Conservation (phyloP, 148 eudicot species). For the Vaccinium macrocarpon region DNA sequence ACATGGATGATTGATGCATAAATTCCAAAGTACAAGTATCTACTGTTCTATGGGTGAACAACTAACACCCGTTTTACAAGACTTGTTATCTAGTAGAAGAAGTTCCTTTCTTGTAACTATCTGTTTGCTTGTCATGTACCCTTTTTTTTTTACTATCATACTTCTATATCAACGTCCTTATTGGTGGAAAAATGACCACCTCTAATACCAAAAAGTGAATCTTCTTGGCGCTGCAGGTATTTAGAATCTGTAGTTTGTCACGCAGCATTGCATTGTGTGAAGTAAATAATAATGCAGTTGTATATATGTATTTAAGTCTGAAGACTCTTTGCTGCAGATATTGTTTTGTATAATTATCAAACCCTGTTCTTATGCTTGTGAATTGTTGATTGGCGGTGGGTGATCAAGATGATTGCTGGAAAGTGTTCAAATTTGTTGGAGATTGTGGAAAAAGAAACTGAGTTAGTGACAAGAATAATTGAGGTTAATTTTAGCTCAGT, state of each 20-base stretch:
- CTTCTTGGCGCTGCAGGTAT: conserved; percentile 89
- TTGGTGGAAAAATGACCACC: too few species aligned
- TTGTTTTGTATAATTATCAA: not conserved
- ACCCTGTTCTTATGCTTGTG: conserved; percentile 10
- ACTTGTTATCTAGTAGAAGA: too few species aligned
- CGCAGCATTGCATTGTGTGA: not conserved
- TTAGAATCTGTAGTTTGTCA: not conserved
- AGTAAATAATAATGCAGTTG: not conserved
- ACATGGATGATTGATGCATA: too few species aligned
- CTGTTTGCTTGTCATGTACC: too few species aligned
- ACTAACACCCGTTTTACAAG: too few species aligned
- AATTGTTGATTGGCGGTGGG: conserved; percentile 75
- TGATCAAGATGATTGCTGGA: conserved; percentile 68
- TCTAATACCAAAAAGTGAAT: conserved; percentile 80
- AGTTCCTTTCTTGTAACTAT: too few species aligned
- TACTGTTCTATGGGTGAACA: too few species aligned
- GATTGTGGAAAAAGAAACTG: conserved; percentile 74
- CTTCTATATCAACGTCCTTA: too few species aligned
- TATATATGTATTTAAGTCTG: not conserved
- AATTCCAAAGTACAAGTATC: too few species aligned
- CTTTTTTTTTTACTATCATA: too few species aligned
- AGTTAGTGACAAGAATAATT: conserved; percentile 68
- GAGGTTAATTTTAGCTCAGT: conserved; percentile 65
- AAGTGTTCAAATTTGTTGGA: conserved; percentile 53
- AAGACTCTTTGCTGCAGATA: not conserved